Percentiles rank a stretch among this genome's conserved stretches.
phyloP scores from a whole-genome alignment of 2,329 filamentous ascomycete genomes.

The Aspergillus phoenicis region DNA sequence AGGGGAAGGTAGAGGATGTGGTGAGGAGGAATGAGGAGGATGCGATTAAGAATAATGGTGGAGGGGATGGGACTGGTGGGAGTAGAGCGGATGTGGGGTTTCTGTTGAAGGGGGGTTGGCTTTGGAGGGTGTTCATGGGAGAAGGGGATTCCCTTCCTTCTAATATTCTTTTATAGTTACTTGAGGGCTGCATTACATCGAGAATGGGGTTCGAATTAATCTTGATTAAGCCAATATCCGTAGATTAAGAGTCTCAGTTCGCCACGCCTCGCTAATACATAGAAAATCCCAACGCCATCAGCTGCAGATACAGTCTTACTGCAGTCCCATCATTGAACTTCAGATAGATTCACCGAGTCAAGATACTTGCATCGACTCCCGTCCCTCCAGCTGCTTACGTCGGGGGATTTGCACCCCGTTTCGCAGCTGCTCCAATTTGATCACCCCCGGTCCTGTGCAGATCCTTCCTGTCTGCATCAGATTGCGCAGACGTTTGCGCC shows the following conservation, averaged over 20 bases:
- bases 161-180: background rate
- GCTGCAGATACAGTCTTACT: background rate
- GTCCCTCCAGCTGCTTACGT: slow-evolving; percentile 28
- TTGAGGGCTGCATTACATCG: too few species aligned
- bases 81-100: slow-evolving; percentile 32
- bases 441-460: slow-evolving; percentile 42
- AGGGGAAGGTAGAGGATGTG: slow-evolving; percentile 25
- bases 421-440: slow-evolving; percentile 40
- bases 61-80: slow-evolving; percentile 15
- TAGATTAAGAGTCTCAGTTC: background rate
- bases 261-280: slow-evolving; percentile 1
- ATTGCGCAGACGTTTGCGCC: slow-evolving; percentile 52
- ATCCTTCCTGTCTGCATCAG: slow-evolving; percentile 48
- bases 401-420: slow-evolving; percentile 35
- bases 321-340: too few species aligned
- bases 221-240: background rate
- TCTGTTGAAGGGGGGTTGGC: slow-evolving; percentile 24
- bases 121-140: slow-evolving; percentile 15
- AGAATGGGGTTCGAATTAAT: too few species aligned
- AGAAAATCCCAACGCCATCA: background rate
- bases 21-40: slow-evolving; percentile 17
- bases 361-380: slow-evolving; percentile 38
- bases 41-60: too few species aligned
- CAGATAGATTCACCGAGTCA: slow-evolving; percentile 7
- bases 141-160: background rate